Evolutionary conservation across 1,139 yeast species (phyloP).

Genomic region (Diutina scorzettiae): DNA sequence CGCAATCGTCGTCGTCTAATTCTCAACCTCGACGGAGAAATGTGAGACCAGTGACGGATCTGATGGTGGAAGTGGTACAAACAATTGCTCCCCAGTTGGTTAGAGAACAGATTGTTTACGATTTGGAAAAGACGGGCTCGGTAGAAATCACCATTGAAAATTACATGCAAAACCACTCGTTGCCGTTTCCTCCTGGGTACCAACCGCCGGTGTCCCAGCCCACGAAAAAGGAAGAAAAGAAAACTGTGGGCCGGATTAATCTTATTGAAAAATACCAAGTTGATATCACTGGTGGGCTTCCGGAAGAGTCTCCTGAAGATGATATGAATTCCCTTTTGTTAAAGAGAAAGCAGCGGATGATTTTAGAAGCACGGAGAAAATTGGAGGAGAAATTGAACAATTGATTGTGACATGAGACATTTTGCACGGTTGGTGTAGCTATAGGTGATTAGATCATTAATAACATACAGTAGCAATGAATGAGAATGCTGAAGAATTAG

Average conservation of each 20-base stretch:
- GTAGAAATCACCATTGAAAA: slow-evolving; percentile 72
- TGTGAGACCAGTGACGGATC: slow-evolving; percentile 52
- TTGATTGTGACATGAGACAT: neutral
- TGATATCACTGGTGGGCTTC: slow-evolving; percentile 9
- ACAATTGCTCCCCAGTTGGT: slow-evolving; percentile 69
- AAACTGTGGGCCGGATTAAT: slow-evolving; percentile 10
- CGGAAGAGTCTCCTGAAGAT: neutral
- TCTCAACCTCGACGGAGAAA: slow-evolving; percentile 1
- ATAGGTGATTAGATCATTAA: too few species aligned
- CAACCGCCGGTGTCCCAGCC: neutral
- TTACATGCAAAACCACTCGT: slow-evolving; percentile 47
- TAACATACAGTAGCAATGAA: too few species aligned
- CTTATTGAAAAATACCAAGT: slow-evolving; percentile 29
- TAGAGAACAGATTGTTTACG: slow-evolving; percentile 56
- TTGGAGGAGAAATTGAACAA: neutral
- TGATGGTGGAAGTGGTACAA: slow-evolving; percentile 80
- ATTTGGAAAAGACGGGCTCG: slow-evolving; percentile 58
- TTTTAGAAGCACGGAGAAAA: neutral
- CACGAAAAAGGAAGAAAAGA: neutral
- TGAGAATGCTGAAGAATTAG: too few species aligned
- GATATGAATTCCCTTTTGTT: slow-evolving; percentile 4
- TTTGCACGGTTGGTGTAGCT: too few species aligned
- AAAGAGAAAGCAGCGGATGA: slow-evolving; percentile 4
- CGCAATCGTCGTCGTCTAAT: neutral
- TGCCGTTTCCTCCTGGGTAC: slow-evolving; percentile 55